These are phyloP conservation scores for Albatrellus ellisii DNA, from an alignment of 768 basidiomycete species.

Conservation along the genomic window DNA sequence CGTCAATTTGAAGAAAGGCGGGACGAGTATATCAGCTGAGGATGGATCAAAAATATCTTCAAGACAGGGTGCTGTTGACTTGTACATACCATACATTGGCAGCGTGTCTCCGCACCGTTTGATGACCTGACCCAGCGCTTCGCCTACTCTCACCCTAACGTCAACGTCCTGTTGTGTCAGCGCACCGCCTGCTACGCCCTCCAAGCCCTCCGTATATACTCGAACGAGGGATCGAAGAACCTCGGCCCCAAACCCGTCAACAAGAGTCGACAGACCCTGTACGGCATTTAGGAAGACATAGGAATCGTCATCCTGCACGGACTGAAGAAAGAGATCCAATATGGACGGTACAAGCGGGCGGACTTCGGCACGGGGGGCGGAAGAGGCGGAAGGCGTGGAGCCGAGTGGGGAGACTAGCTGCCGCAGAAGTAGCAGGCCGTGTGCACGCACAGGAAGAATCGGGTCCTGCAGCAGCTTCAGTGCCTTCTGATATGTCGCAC, in stretches of 20 bases:
- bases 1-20: slow-evolving; percentile 53
- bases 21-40: slow-evolving; percentile 61
- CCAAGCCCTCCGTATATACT: slow-evolving; percentile 44
- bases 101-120: slow-evolving; percentile 59
- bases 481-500: slow-evolving; percentile 74
- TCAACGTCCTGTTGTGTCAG: slow-evolving; percentile 58
- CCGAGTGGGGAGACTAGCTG: slow-evolving; percentile 46
- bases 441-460: slow-evolving; percentile 85
- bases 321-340: slow-evolving; percentile 74
- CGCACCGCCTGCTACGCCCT: slow-evolving; percentile 32
- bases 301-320: slow-evolving; percentile 86
- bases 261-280: slow-evolving; percentile 81
- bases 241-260: slow-evolving; percentile 61
- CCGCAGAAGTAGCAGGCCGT: slow-evolving; percentile 75
- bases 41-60: no score
- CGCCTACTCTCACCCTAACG: slow-evolving; percentile 62
- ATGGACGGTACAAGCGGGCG: slow-evolving; percentile 69
- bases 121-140: slow-evolving; percentile 72
- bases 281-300: slow-evolving; percentile 90
- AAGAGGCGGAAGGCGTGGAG: slow-evolving; percentile 2
- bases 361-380: slow-evolving; percentile 23
- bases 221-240: slow-evolving; percentile 55
- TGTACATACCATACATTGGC: slow-evolving; percentile 46
- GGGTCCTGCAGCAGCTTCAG: slow-evolving; percentile 83
- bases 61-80: no score